Percentiles rank a stretch among this genome's conserved stretches.
phyloP scores from a whole-genome alignment of 23 red algal genomes.

The Gracilaria vermiculophylla region DNA sequence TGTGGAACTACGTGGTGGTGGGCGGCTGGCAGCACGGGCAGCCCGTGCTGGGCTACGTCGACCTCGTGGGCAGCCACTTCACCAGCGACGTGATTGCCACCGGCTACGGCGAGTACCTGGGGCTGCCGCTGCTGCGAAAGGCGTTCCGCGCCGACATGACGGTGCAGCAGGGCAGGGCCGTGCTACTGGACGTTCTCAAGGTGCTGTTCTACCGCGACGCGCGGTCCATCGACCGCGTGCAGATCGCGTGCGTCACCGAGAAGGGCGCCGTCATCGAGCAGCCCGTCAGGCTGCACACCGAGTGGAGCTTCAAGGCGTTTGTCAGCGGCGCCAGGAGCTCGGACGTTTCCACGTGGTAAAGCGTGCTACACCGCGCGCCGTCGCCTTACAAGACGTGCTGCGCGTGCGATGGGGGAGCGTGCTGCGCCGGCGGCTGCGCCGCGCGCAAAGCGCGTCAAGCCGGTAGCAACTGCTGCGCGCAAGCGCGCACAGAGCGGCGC shows the following conservation, averaged over 20 bases:
- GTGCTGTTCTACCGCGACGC: conserved; percentile 98
- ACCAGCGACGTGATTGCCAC: conserved; percentile 87
- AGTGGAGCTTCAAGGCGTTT: conserved; percentile 88
- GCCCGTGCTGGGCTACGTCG: conserved; percentile 70
- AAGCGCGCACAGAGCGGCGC: no score
- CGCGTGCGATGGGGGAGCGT: no score
- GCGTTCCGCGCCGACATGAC: conserved; percentile 77
- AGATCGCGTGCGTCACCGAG: conserved; percentile 78
- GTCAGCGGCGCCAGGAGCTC: conserved; percentile 48
- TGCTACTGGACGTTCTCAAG: conserved; percentile 64
- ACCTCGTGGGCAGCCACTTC: conserved; percentile 83
- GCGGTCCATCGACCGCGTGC: conserved; percentile 74
- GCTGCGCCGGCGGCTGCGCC: no score
- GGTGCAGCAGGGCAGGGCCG: conserved; percentile 75
- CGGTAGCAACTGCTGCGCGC: no score
- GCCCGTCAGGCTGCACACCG: conserved; percentile 67
- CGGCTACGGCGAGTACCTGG: conserved; percentile 84
- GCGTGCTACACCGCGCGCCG: no score
- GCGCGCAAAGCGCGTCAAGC: no score
- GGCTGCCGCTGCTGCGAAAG: conserved; percentile 91
- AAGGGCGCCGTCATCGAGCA: conserved; percentile 66
- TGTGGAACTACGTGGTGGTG: conserved; percentile 87
- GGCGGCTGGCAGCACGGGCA: conserved; percentile 68
- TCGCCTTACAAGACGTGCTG: not conserved
- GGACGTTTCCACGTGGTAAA: conserved; percentile 91